Percentiles rank a stretch among this genome's conserved stretches.
Conservation (phyloP, 768 basidiomycete species). For the Tephrocybe sp. region DNA sequence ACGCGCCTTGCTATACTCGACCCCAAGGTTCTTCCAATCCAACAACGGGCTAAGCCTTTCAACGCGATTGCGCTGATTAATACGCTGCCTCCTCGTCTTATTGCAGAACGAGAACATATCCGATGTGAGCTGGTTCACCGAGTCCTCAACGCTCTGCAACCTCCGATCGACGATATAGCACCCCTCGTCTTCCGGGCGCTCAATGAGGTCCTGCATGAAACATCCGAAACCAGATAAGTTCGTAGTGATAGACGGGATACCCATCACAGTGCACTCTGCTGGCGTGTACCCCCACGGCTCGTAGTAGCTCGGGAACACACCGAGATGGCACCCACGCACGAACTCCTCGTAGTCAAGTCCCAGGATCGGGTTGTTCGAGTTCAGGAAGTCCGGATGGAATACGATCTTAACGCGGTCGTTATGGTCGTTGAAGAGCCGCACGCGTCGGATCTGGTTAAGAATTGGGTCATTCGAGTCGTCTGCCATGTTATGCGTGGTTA, state of each 20-base stretch:
- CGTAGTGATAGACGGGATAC: slow-evolving; percentile 95
- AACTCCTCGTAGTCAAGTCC: slow-evolving; percentile 99
- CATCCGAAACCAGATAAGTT: slow-evolving; percentile 98
- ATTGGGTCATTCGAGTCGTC: slow-evolving; percentile 93
- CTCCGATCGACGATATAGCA: slow-evolving; percentile 97
- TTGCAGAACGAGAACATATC: slow-evolving; percentile 71
- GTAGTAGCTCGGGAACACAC: slow-evolving; percentile 98
- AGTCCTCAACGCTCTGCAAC: slow-evolving; percentile 85
- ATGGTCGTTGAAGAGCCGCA: slow-evolving; percentile 88
- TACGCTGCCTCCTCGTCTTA: slow-evolving; percentile 93
- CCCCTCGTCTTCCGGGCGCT: slow-evolving; percentile 90
- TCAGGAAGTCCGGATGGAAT: slow-evolving; percentile 98
- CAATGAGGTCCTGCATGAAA: slow-evolving; percentile 98
- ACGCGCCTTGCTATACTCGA: slow-evolving; percentile 95
- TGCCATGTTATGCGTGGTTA: slow-evolving; percentile 98
- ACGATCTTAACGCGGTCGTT: slow-evolving; percentile 93
- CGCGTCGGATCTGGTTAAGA: slow-evolving; percentile 90
- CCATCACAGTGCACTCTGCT: slow-evolving; percentile 99
- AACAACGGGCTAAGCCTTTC: slow-evolving; percentile 90
- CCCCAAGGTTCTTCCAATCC: slow-evolving; percentile 97
- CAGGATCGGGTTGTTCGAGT: slow-evolving; percentile 95
- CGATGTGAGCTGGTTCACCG: slow-evolving; percentile 78
- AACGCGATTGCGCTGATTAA: slow-evolving; percentile 98
- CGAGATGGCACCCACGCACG: slow-evolving; percentile 95
- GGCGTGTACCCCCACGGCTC: slow-evolving; percentile 98